Percentiles rank a stretch among this genome's conserved stretches.
phyloP scores from a whole-genome alignment of 2,329 filamentous ascomycete genomes.

The Pyricularia sp. region DNA sequence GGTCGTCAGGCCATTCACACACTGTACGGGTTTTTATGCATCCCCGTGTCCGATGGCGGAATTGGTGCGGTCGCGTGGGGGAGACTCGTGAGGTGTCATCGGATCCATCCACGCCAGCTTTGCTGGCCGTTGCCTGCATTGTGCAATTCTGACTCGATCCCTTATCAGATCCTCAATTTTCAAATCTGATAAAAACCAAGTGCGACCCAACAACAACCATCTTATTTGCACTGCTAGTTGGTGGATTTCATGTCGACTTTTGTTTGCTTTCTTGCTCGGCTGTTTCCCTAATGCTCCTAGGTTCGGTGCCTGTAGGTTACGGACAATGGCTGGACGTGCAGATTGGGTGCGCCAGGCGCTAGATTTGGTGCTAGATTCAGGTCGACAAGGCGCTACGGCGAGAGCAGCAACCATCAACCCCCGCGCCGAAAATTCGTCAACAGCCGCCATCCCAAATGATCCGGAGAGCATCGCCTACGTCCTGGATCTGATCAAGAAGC shows the following conservation, averaged over 20 bases:
- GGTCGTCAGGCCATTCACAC: neutral
- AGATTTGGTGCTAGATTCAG: neutral
- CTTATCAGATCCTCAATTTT: neutral
- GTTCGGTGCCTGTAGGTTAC: neutral
- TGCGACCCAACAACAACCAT: neutral
- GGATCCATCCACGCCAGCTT: neutral
- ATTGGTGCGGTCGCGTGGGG: neutral
- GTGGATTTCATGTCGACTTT: neutral
- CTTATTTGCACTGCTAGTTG: neutral
- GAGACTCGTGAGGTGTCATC: neutral
- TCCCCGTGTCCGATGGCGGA: neutral
- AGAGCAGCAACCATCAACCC: neutral
- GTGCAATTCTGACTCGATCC: neutral
- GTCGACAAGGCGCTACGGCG: neutral
- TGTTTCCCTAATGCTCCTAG: neutral
- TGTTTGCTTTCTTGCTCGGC: neutral
- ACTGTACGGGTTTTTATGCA: neutral
- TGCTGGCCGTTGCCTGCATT: neutral
- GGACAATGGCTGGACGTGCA: neutral
- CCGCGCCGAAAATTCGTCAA: neutral
- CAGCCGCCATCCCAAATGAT: neutral
- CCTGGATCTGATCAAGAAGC: slow-evolving; percentile 1
- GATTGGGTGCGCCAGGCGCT: neutral
- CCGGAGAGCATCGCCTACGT: slow-evolving; percentile 3
- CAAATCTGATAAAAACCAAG: neutral